Percentiles rank a stretch among this genome's conserved stretches.
phyloP scores from a whole-genome alignment of 2,329 filamentous ascomycete species.

The Blastomyces percursus region DNA sequence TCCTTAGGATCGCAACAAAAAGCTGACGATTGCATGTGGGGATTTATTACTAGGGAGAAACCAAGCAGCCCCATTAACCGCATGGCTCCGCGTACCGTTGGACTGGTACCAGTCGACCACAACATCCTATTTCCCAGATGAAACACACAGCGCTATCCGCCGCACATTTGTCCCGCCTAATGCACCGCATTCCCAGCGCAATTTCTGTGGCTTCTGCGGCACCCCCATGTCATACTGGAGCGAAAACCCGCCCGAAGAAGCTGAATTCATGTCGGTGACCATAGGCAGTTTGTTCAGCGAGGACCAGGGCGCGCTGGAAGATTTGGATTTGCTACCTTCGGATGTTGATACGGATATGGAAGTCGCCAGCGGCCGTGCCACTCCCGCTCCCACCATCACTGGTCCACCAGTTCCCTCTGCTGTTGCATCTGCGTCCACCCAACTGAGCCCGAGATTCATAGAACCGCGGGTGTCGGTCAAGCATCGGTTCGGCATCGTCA shows the following conservation, averaged over 20 bases:
- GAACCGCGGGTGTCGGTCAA: constrained; percentile 23
- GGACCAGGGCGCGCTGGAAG: constrained; percentile 61
- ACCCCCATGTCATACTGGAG: constrained; percentile 77
- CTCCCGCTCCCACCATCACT: background rate
- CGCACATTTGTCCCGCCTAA: constrained; percentile 53
- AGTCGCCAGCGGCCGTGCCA: constrained; percentile 2
- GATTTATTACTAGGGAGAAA: constrained; percentile 41
- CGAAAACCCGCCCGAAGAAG: constrained; percentile 58
- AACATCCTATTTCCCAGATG: constrained; percentile 65
- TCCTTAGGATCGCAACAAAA: too few species aligned
- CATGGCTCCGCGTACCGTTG: constrained; percentile 74
- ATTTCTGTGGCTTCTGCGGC: constrained; percentile 88
- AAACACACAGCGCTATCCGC: constrained; percentile 56
- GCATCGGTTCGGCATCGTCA: constrained; percentile 28
- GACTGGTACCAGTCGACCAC: constrained; percentile 69
- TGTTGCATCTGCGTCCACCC: constrained; percentile 10
- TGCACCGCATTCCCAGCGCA: constrained; percentile 51
- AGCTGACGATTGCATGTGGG: background rate
- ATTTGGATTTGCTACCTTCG: constrained; percentile 59
- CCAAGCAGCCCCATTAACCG: constrained; percentile 61
- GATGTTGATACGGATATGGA: constrained; percentile 28
- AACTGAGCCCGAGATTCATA: constrained; percentile 7
- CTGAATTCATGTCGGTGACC: constrained; percentile 68
- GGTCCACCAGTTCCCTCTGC: background rate
- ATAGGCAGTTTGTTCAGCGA: constrained; percentile 64